Evolutionary conservation across 2,329 filamentous ascomycete species (phyloP).

Genomic region (Penicillium aurantiogriseum): DNA sequence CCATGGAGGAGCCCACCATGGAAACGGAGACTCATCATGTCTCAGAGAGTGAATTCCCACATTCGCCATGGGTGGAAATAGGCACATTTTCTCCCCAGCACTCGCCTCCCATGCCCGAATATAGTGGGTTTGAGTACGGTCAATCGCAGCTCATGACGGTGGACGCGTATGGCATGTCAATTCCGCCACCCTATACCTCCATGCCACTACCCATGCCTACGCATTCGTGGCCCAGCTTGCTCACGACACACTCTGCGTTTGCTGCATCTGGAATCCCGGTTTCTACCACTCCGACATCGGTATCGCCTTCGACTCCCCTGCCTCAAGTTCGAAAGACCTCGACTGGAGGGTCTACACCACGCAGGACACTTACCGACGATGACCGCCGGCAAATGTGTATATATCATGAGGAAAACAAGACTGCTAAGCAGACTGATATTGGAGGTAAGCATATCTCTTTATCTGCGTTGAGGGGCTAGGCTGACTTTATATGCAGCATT

Average conservation of each 20-base stretch:
- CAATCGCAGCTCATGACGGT: conserved; percentile 61
- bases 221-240: conserved; percentile 74
- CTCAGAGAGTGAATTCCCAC: conserved; percentile 46
- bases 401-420: conserved; percentile 86
- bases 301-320: conserved; percentile 51
- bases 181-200: conserved; percentile 55
- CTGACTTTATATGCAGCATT: conserved; percentile 55
- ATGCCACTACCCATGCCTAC: conserved; percentile 71
- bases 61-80: conserved; percentile 48
- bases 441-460: conserved; percentile 61
- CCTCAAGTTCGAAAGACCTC: conserved; percentile 39
- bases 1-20: conserved; percentile 50
- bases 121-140: conserved; percentile 62
- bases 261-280: conserved; percentile 59
- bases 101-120: conserved; percentile 69
- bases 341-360: conserved; percentile 59
- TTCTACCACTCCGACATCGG: conserved; percentile 52
- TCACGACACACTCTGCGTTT: conserved; percentile 68
- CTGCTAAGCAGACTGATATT: conserved; percentile 93
- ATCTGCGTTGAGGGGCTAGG: neutral
- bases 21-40: conserved; percentile 46
- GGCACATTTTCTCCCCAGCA: conserved; percentile 57
- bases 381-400: conserved; percentile 91
- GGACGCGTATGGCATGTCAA: conserved; percentile 56
- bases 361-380: conserved; percentile 86